A percentile compares a stretch with the other conserved stretches of the same genome.
Conservation (phyloP, 805 yeast genomes). For the Candida ovalis region DNA sequence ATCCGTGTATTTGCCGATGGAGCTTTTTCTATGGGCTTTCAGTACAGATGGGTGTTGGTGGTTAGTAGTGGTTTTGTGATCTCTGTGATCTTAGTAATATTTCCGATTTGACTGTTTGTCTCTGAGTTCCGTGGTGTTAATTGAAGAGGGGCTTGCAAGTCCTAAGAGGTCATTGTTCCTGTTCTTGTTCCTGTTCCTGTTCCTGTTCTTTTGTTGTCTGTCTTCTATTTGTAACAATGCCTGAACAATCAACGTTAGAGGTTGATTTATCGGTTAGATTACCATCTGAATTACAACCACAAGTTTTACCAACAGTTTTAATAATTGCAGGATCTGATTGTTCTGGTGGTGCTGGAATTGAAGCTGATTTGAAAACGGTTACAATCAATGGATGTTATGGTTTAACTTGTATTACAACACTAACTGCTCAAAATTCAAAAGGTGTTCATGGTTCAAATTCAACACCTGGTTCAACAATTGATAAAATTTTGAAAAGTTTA, state of each 20-base stretch:
- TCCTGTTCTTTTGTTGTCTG: no score
- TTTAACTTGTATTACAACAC: conserved; percentile 69
- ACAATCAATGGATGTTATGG: conserved; percentile 79
- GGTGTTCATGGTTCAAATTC: conserved; percentile 40
- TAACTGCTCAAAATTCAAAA: conserved; percentile 76
- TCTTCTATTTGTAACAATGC: background rate
- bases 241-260: background rate
- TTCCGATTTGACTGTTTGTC: no score
- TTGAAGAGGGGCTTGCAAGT: no score
- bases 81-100: background rate
- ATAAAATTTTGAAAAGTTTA: conserved; percentile 48
- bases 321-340: conserved; percentile 76
- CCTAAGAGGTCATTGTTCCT: no score
- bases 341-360: conserved; percentile 93
- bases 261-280: conserved; percentile 8
- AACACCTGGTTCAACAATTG: conserved; percentile 44
- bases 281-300: conserved; percentile 5
- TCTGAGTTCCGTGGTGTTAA: no score
- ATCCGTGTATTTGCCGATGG: background rate
- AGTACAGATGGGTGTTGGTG: no score
- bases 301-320: conserved; percentile 36
- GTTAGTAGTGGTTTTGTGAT: background rate
- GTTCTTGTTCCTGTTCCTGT: no score
- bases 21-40: no score
- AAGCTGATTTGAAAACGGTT: conserved; percentile 83